phyloP scores from a whole-genome alignment of 2,329 filamentous ascomycete genomes.

The Gliomastix tumulicola region DNA sequence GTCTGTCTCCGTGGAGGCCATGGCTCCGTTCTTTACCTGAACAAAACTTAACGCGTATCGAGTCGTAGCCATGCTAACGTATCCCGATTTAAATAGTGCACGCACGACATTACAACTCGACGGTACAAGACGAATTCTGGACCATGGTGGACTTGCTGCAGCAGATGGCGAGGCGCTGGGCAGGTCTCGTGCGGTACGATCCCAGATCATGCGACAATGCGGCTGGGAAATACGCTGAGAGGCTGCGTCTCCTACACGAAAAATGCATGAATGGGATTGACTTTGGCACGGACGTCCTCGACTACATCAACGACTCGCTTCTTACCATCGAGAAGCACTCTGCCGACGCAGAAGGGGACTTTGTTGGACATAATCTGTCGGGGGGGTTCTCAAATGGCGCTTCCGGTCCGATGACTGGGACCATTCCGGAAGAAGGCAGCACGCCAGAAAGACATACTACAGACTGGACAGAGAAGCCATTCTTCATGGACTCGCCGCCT shows the following conservation, averaged over 20 bases:
- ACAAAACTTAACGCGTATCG: too few relatives aligned
- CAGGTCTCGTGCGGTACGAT: conserved; percentile 2
- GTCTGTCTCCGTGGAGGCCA: neutral
- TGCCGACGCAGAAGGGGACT: neutral
- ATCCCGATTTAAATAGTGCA: conserved; percentile 17
- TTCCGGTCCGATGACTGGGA: too few relatives aligned
- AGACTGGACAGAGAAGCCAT: neutral
- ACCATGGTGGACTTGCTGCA: conserved; percentile 11
- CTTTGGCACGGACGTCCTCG: conserved; percentile 8
- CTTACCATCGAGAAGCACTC: too few relatives aligned
- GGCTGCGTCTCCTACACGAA: conserved; percentile 7
- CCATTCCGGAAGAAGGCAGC: too few relatives aligned
- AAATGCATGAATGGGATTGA: conserved; percentile 6
- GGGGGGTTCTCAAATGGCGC: too few relatives aligned
- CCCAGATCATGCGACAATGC: conserved; percentile 6
- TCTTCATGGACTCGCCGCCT: neutral
- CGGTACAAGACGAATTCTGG: conserved; percentile 12
- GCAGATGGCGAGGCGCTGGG: conserved; percentile 12
- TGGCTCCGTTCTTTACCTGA: neutral
- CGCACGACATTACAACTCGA: conserved; percentile 14
- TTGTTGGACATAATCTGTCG: too few relatives aligned
- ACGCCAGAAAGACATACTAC: neutral
- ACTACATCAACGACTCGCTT: conserved; percentile 8
- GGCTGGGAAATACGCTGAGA: conserved; percentile 11
- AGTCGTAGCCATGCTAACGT: too few relatives aligned